phyloP scores from a whole-genome alignment of 2,329 filamentous ascomycete species.

The Colletotrichum sp. region DNA sequence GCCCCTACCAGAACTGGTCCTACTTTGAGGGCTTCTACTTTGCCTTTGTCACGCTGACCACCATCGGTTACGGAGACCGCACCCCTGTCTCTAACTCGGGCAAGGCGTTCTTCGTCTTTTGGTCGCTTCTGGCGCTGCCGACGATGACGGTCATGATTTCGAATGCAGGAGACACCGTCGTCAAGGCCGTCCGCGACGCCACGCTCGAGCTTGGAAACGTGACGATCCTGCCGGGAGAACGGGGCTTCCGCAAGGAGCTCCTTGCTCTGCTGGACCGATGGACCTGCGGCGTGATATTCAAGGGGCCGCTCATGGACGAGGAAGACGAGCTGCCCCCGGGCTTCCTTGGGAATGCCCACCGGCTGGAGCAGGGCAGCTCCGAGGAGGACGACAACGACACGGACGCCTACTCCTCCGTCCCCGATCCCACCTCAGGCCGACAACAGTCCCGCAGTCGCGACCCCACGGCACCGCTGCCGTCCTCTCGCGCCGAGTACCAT shows the following conservation, averaged over 20 bases:
- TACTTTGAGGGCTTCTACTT: conserved; percentile 90
- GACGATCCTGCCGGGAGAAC: conserved; percentile 65
- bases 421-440: conserved; percentile 11
- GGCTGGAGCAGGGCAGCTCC: background rate
- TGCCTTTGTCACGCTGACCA: conserved; percentile 77
- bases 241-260: conserved; percentile 48
- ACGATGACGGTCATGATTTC: conserved; percentile 88
- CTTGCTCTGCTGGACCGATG: conserved; percentile 38
- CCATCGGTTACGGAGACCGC: conserved; percentile 86
- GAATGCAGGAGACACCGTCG: conserved; percentile 84
- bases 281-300: conserved; percentile 12
- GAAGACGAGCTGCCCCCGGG: conserved; percentile 45
- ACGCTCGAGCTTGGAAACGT: conserved; percentile 63
- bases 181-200: conserved; percentile 62
- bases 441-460: conserved; percentile 42
- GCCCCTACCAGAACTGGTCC: conserved; percentile 62
- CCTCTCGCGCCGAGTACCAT: conserved; percentile 51
- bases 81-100: conserved; percentile 79
- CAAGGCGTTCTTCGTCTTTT: conserved; percentile 90
- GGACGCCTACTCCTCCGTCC: conserved; percentile 8
- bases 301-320: conserved; percentile 24
- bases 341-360: conserved; percentile 41
- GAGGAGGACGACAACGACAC: conserved; percentile 27
- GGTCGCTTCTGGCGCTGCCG: conserved; percentile 84
- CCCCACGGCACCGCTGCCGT: conserved; percentile 39